Conservation (phyloP, 305 asterid species). For the Fraxinus sp. region DNA sequence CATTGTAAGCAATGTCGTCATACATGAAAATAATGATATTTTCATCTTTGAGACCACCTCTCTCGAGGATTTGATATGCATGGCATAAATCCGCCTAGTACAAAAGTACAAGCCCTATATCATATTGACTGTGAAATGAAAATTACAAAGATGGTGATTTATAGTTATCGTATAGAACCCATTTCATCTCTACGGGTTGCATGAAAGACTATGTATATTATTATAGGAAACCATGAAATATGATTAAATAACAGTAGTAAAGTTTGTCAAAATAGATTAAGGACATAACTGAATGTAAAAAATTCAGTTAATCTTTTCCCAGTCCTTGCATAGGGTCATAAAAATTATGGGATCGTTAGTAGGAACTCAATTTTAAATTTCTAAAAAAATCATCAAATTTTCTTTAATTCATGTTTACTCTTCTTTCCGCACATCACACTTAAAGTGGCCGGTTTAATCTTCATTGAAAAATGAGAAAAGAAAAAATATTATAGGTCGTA, state of each 20-base stretch:
- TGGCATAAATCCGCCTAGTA: conserved; percentile 91
- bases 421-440: background rate
- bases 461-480: background rate
- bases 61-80: conserved; percentile 80
- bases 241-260: background rate
- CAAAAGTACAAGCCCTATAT: conserved; percentile 14
- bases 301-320: background rate
- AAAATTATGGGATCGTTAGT: background rate
- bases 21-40: conserved; percentile 50
- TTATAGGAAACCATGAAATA: background rate
- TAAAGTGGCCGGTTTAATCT: background rate
- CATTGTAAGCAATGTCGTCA: conserved; percentile 76
- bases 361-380: background rate
- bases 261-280: background rate
- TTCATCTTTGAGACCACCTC: conserved; percentile 88
- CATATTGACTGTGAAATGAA: conserved; percentile 3
- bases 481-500: background rate
- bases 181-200: background rate
- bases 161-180: background rate
- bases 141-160: background rate
- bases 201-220: background rate
- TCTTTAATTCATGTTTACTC: background rate
- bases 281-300: background rate
- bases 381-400: background rate
- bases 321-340: background rate